A percentile compares a stretch with the other conserved stretches of the same genome.
phyloP scores from a whole-genome alignment of 78 protist species.

The Creolimax fragrantissima region DNA sequence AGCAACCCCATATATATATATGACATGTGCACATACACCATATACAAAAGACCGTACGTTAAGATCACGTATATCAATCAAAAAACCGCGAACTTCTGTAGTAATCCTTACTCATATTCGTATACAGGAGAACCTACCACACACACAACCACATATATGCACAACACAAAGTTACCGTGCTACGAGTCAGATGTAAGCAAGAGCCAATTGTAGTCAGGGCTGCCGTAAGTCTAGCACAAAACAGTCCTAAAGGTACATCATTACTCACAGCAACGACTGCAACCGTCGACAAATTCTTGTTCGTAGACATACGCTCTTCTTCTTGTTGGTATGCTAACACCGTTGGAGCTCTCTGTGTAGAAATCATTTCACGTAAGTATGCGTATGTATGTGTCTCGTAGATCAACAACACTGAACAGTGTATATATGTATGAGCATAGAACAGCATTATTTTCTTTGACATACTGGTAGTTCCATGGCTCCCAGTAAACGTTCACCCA shows the following conservation, averaged over 20 bases:
- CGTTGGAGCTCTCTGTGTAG: not conserved
- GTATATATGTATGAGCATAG: too few species aligned
- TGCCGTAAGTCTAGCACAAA: not conserved
- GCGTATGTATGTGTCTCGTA: not conserved
- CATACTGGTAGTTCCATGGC: not conserved
- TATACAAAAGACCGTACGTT: too few species aligned
- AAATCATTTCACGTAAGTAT: not conserved
- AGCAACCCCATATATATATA: too few species aligned
- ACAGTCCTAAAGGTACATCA: not conserved
- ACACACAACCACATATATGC: too few species aligned
- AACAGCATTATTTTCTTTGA: too few species aligned
- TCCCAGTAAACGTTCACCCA: not conserved
- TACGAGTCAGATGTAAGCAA: not conserved
- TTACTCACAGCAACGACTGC: slow-evolving; percentile 18
- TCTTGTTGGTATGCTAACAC: not conserved
- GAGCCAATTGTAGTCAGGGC: not conserved
- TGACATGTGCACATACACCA: too few species aligned
- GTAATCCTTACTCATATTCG: too few species aligned
- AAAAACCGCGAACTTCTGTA: too few species aligned
- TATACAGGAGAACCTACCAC: too few species aligned
- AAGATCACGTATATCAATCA: too few species aligned
- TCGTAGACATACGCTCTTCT: not conserved
- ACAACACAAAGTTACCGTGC: too few species aligned
- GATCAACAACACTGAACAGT: not conserved
- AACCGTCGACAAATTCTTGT: slow-evolving; percentile 11